Conservation (phyloP, 257 asterid genomes). For the Ehretia macrophylla region DNA sequence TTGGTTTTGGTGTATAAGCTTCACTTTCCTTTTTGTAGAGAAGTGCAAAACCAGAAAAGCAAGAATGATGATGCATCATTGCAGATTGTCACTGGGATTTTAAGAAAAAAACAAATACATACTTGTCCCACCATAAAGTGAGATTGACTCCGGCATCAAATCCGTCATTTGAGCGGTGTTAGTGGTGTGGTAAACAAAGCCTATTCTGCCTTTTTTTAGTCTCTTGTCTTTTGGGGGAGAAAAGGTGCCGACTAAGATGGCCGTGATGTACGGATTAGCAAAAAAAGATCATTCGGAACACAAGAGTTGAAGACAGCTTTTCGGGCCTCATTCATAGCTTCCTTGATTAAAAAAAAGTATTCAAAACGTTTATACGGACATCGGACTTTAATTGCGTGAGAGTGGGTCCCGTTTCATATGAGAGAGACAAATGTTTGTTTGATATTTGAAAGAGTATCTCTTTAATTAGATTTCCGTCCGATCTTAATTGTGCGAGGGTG, state of each 20-base stretch:
- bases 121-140: constrained; percentile 13
- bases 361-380: too few relatives aligned
- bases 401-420: too few relatives aligned
- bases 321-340: background rate
- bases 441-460: too few relatives aligned
- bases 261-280: constrained; percentile 5
- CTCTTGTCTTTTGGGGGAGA: background rate
- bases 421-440: too few relatives aligned
- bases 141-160: constrained; percentile 9
- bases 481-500: too few relatives aligned
- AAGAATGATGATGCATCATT: background rate
- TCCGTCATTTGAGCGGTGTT: constrained; percentile 17
- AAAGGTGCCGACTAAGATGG: background rate
- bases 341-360: too few relatives aligned
- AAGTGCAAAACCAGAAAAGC: too few relatives aligned
- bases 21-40: too few relatives aligned
- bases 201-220: background rate
- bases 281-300: background rate
- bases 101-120: background rate
- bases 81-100: background rate
- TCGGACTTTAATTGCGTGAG: too few relatives aligned
- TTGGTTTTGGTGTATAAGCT: too few relatives aligned
- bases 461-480: too few relatives aligned
- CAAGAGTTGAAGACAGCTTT: background rate
- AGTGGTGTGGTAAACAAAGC: constrained; percentile 11